These are phyloP conservation scores for Drechmeria coniospora DNA, from an alignment of 2,329 filamentous ascomycete species.

Conservation along the genomic window DNA sequence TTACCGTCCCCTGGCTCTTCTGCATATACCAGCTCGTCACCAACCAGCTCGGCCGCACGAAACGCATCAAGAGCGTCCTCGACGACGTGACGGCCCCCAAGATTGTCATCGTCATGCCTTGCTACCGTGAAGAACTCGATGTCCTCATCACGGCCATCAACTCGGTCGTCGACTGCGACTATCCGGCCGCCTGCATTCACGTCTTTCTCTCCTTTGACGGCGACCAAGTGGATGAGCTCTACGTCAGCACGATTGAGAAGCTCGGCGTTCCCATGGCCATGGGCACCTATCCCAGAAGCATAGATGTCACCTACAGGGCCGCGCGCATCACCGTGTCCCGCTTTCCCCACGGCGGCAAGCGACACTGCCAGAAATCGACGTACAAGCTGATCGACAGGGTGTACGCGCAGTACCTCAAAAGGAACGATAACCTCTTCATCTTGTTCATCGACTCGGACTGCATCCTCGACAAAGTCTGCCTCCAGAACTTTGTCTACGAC, in stretches of 20 bases:
- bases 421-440: constrained; percentile 85
- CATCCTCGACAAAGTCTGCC: constrained; percentile 76
- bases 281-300: constrained; percentile 70
- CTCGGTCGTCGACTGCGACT: constrained; percentile 87
- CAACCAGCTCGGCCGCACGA: constrained; percentile 66
- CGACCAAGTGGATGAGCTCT: constrained; percentile 75
- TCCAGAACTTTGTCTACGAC: constrained; percentile 97
- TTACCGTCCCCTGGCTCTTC: constrained; percentile 83
- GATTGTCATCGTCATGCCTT: constrained; percentile 91
- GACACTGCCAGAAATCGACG: constrained; percentile 83
- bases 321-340: constrained; percentile 81
- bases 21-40: constrained; percentile 86
- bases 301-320: constrained; percentile 72
- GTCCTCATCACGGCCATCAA: constrained; percentile 75
- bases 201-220: constrained; percentile 94
- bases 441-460: constrained; percentile 97
- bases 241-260: constrained; percentile 69
- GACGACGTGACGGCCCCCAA: constrained; percentile 82
- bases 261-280: constrained; percentile 68
- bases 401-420: constrained; percentile 71
- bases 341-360: constrained; percentile 86
- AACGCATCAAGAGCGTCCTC: constrained; percentile 68
- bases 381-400: constrained; percentile 89
- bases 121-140: constrained; percentile 81
- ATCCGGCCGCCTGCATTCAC: constrained; percentile 81